These are phyloP conservation scores for Stentor coeruleus DNA, from an alignment of 73 alveolate genomes.

Conservation along the genomic window DNA sequence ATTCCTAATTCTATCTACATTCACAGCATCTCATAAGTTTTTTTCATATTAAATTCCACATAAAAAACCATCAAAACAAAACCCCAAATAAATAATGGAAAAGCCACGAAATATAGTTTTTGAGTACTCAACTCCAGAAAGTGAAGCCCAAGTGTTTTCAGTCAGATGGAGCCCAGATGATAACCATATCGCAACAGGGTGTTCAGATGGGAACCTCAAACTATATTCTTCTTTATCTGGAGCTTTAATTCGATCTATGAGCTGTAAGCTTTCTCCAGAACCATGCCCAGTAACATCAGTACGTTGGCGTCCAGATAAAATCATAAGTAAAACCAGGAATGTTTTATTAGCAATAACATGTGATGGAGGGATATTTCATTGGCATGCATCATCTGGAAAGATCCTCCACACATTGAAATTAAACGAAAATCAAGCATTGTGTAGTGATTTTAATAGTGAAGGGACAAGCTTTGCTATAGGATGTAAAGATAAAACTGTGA, in stretches of 20 bases:
- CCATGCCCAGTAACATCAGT: slow-evolving; percentile 74
- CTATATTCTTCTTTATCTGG: neutral
- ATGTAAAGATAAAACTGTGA: slow-evolving; percentile 85
- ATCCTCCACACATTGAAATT: slow-evolving; percentile 62
- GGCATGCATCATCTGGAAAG: slow-evolving; percentile 95
- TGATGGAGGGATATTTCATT: slow-evolving; percentile 87
- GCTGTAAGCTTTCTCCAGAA: slow-evolving; percentile 13
- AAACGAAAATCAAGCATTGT: slow-evolving; percentile 72
- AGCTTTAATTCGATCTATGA: neutral
- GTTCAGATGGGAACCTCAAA: neutral
- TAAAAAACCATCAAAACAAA: no score
- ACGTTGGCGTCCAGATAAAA: slow-evolving; percentile 79
- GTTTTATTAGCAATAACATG: slow-evolving; percentile 81
- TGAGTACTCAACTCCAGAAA: neutral
- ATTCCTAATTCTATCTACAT: no score
- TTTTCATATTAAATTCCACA: no score
- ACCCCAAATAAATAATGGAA: no score
- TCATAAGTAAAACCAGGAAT: slow-evolving; percentile 60
- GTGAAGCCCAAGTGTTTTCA: neutral
- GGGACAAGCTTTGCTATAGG: slow-evolving; percentile 88
- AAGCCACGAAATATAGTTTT: neutral
- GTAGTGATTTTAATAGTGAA: slow-evolving; percentile 81
- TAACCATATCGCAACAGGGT: neutral
- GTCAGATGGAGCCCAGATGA: neutral
- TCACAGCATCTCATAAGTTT: no score